Percentiles rank a stretch among this genome's conserved stretches.
These are phyloP conservation scores for Beauveria asiatica DNA, from an alignment of 2,329 filamentous ascomycete genomes.

Conservation along the genomic window DNA sequence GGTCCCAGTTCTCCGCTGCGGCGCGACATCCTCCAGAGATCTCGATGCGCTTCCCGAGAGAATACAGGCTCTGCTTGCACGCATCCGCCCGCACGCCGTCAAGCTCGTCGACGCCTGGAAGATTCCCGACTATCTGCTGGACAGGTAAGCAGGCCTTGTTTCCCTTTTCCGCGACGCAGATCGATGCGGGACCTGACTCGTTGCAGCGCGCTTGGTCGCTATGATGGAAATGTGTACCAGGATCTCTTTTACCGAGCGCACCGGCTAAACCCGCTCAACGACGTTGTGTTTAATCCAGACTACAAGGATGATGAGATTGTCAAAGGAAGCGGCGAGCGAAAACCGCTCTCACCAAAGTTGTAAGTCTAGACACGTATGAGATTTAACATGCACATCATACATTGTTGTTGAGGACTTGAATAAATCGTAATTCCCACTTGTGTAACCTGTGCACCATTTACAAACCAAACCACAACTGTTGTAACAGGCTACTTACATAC, in stretches of 20 bases:
- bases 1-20: constrained; percentile 1
- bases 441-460: too few relatives aligned
- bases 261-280: constrained; percentile 65
- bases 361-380: neutral
- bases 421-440: too few relatives aligned
- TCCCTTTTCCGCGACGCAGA: too few relatives aligned
- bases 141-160: constrained; percentile 32
- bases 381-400: neutral
- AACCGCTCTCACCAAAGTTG: constrained; percentile 2
- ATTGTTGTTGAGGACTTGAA: too few relatives aligned
- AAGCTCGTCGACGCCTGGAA: constrained; percentile 65
- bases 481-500: too few relatives aligned
- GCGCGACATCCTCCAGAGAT: neutral
- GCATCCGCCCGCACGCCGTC: constrained; percentile 66
- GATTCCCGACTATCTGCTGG: constrained; percentile 71
- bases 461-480: too few relatives aligned
- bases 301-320: constrained; percentile 34
- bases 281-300: constrained; percentile 63
- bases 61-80: constrained; percentile 37
- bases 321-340: constrained; percentile 8
- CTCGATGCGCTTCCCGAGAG: constrained; percentile 4
- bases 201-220: constrained; percentile 48
- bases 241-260: constrained; percentile 67
- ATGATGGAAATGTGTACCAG: constrained; percentile 69
- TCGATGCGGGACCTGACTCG: neutral